Evolutionary conservation across 495 filamentous ascomycete genomes (phyloP).

Genomic region (Stereocaulon alpinum): DNA sequence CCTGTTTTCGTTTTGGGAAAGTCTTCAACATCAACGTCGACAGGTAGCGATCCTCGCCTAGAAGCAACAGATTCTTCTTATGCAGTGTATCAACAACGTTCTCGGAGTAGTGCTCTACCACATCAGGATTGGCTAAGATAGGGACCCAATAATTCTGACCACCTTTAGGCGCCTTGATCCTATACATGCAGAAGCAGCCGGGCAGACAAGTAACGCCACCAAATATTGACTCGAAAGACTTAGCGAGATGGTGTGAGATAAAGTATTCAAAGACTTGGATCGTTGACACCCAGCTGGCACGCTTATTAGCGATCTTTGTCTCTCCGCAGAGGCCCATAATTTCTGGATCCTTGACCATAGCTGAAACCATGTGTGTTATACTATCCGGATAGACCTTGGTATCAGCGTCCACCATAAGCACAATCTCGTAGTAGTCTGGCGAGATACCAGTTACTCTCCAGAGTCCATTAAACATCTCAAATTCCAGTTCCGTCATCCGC

Average conservation of each 20-base stretch:
- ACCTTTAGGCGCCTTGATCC: slow-evolving; percentile 97
- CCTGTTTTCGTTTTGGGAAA: slow-evolving; percentile 97
- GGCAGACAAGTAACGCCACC: slow-evolving; percentile 98
- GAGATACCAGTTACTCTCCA: slow-evolving; percentile 98
- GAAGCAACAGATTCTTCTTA: slow-evolving; percentile 92
- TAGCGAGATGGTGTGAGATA: slow-evolving; percentile 92
- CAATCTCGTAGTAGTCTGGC: slow-evolving; percentile 92
- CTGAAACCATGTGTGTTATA: slow-evolving; percentile 95
- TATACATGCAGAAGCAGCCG: slow-evolving; percentile 99
- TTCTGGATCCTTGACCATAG: slow-evolving; percentile 98
- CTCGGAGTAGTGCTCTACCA: slow-evolving; percentile 98
- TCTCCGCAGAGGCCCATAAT: slow-evolving; percentile 99
- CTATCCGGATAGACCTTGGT: slow-evolving; percentile 98
- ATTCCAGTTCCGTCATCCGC: slow-evolving; percentile 99
- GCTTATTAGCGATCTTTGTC: slow-evolving; percentile 99
- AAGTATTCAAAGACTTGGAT: slow-evolving; percentile 99
- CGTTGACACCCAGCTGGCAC: slow-evolving; percentile 86
- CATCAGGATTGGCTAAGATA: slow-evolving; percentile 94
- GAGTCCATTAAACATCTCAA: slow-evolving; percentile 98
- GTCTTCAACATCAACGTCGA: slow-evolving; percentile 97
- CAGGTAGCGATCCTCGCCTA: slow-evolving; percentile 95
- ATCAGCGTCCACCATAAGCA: slow-evolving; percentile 98
- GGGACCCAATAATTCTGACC: slow-evolving; percentile 99
- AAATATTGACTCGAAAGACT: slow-evolving; percentile 96
- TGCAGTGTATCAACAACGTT: slow-evolving; percentile 98